Evolutionary conservation across 2,329 filamentous ascomycete genomes (phyloP), one percentile per base, ranked within the genome.

Genomic region (Stagonosporopsis rhizophila): DNA sequence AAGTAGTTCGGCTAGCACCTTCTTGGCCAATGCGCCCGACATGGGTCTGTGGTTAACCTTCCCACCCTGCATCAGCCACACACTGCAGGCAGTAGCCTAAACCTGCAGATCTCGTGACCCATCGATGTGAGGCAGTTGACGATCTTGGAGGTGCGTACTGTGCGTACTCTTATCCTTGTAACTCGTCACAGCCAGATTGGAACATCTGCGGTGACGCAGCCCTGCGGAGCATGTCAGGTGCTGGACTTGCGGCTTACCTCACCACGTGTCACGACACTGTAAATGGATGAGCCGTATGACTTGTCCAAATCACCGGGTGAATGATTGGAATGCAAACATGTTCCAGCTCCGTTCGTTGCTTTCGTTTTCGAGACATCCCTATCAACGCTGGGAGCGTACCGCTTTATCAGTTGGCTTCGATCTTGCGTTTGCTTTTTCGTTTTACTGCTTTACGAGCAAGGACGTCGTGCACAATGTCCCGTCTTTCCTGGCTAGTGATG

Each of bases 261-360:
- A 67, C 68, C 71, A 75, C 70, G 67, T 75, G 71, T 72, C 66
- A 64, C 63, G 58, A 56, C 51, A 53, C 62, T 56, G 48, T 60
- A 64, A 65, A 56, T 52, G 53, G 54, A 44, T 38, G 56, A 62
- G 51, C 63, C 67, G 53, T 64, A 69, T 72, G 69, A 73, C 70
- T 65, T 69, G 58, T 52, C 49, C 41, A 55, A 56, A 55, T 64
- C 60, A 66, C 60, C 54, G 45, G 62, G 39, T 61, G 55, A 56
- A 63, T 60, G 65, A 60, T 67, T 57, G 65, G 66, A 69, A 70
- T 71, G 68, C 66, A 68, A 68, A 72, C 61, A 53, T 64, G 65
- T 69, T 67, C 67, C 70, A 67, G 52, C 28, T 47, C 44, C 42
- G 52, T 60, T 58, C 38, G 56, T 58, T 57, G 57, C 59, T 39